These are phyloP conservation scores for Spathaspora hagerdaliae DNA, from an alignment of 805 yeast genomes.

Conservation along the genomic window DNA sequence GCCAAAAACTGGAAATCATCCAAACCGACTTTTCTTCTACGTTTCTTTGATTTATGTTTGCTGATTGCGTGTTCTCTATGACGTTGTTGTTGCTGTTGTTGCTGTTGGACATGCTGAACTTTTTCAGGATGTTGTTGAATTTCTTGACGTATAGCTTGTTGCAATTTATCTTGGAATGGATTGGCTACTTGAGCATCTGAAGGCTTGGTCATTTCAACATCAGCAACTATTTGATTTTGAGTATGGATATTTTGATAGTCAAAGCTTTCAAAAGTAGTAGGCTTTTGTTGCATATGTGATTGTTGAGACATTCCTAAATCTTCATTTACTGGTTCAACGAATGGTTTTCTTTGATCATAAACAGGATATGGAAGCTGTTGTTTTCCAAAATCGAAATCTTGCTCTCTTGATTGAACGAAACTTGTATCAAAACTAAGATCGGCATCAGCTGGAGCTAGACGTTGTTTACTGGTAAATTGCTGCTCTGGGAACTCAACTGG, in stretches of 20 bases:
- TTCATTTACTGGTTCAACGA: background rate
- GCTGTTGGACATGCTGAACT: slow-evolving; percentile 11
- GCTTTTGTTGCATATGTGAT: background rate
- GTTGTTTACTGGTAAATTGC: slow-evolving; percentile 13
- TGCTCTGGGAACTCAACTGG: slow-evolving; percentile 23
- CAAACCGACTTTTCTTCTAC: slow-evolving; percentile 76
- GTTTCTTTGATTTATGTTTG: slow-evolving; percentile 23
- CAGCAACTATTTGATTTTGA: slow-evolving; percentile 10
- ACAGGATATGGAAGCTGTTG: background rate
- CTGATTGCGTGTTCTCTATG: background rate
- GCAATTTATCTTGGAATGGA: slow-evolving; percentile 7
- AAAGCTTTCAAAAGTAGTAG: slow-evolving; percentile 7
- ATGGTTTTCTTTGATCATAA: background rate
- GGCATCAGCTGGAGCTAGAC: slow-evolving; percentile 11
- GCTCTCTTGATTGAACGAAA: slow-evolving; percentile 5
- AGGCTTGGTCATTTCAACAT: slow-evolving; percentile 1
- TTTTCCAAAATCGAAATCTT: background rate
- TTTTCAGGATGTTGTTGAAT: slow-evolving; percentile 10
- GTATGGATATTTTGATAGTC: slow-evolving; percentile 11
- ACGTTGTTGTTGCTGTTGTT: slow-evolving; percentile 13
- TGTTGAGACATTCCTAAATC: background rate
- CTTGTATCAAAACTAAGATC: slow-evolving; percentile 2
- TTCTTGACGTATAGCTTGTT: background rate
- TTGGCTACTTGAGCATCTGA: background rate
- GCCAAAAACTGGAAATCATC: slow-evolving; percentile 94